phyloP scores from a whole-genome alignment of 208 protist species.

The Entamoeba nuttalli region DNA sequence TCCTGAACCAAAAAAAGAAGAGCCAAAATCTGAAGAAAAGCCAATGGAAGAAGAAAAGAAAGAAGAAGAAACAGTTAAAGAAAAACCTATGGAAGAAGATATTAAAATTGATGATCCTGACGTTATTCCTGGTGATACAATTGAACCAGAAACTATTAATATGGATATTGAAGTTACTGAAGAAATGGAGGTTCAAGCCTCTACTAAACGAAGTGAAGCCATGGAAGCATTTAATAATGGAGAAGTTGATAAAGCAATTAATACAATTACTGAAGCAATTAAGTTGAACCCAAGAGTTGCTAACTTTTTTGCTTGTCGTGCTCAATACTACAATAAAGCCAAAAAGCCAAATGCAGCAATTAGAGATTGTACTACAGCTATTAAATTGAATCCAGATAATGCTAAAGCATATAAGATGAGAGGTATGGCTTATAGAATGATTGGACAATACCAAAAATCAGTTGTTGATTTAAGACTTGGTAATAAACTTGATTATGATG shows the following conservation, averaged over 20 bases:
- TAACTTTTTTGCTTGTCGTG: slow-evolving; percentile 33
- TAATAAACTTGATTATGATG: background rate
- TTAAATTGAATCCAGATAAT: slow-evolving; percentile 51
- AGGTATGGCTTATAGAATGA: slow-evolving; percentile 51
- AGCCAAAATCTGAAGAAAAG: background rate
- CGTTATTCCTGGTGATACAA: background rate
- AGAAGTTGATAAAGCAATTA: background rate
- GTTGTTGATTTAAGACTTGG: slow-evolving; percentile 42
- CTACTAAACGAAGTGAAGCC: background rate
- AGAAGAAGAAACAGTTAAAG: background rate
- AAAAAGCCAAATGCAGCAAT: slow-evolving; percentile 49
- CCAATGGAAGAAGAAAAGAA: background rate
- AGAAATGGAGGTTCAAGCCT: background rate
- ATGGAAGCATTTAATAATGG: background rate
- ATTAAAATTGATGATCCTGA: background rate
- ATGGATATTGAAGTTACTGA: background rate
- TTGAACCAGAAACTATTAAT: background rate
- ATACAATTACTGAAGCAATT: background rate
- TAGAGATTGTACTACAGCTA: slow-evolving; percentile 54
- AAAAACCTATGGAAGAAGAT: background rate
- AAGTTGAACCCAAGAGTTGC: background rate
- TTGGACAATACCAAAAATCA: slow-evolving; percentile 30
- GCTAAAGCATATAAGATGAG: slow-evolving; percentile 67
- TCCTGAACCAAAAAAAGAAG: background rate
- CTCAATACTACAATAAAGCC: slow-evolving; percentile 59